Evolutionary conservation across 106 monocot species (phyloP).

Genomic region (Allium cepa): DNA sequence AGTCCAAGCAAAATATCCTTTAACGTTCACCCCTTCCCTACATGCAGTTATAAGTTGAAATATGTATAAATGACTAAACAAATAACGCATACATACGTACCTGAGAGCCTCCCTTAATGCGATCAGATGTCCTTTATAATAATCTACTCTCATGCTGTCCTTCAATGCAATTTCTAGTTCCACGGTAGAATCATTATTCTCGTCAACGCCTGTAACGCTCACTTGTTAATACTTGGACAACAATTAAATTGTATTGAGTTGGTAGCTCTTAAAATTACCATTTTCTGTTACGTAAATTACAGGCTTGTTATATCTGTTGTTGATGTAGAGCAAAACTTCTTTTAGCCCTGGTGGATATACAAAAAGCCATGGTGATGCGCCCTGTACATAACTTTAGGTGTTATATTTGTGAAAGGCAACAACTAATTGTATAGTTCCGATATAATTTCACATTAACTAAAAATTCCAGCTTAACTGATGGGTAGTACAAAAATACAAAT

Average conservation of each 20-base stretch:
- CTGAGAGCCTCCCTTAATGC: neutral
- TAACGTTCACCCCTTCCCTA: slow-evolving; percentile 34
- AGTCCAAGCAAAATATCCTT: slow-evolving; percentile 55
- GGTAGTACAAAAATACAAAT: too few relatives aligned
- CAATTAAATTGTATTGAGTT: too few relatives aligned
- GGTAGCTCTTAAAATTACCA: slow-evolving; percentile 7
- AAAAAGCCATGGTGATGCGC: slow-evolving; percentile 28
- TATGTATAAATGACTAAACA: neutral
- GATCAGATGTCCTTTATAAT: neutral
- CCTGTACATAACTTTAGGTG: slow-evolving; percentile 5
- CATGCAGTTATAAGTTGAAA: neutral
- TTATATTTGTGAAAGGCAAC: neutral
- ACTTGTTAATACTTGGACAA: too few relatives aligned
- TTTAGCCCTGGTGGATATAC: slow-evolving; percentile 30
- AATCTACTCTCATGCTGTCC: neutral
- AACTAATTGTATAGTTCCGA: neutral
- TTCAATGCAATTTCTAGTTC: neutral
- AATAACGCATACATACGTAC: neutral
- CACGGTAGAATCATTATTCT: neutral
- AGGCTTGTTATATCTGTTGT: slow-evolving; percentile 33
- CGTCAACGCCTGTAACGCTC: slow-evolving; percentile 4
- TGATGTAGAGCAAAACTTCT: slow-evolving; percentile 30
- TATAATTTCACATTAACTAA: neutral
- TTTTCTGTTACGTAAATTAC: slow-evolving; percentile 45
- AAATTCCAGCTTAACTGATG: too few relatives aligned